Percentiles rank a stretch among this genome's conserved stretches.
phyloP scores from a whole-genome alignment of 345 rosid species.

The Moricandia arvensis region DNA sequence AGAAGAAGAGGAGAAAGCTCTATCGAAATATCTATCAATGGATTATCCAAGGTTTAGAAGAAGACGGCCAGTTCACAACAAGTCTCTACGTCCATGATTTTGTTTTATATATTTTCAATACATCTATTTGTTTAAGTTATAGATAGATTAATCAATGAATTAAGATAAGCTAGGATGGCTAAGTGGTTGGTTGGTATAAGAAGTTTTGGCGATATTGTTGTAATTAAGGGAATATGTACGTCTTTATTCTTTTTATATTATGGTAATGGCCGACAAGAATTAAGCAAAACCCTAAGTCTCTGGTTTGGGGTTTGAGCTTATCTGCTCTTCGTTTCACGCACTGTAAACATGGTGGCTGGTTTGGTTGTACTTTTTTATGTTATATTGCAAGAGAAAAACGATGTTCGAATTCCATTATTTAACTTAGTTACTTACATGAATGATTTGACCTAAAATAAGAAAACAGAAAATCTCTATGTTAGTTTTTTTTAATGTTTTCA shows the following conservation, averaged over 20 bases:
- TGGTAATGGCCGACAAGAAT: slow-evolving; percentile 37
- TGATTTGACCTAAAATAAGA: background rate
- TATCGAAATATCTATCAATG: slow-evolving; percentile 57
- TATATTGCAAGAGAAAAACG: background rate
- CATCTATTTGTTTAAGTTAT: background rate
- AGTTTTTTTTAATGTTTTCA: too few species aligned
- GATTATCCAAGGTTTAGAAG: slow-evolving; percentile 65
- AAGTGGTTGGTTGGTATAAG: slow-evolving; percentile 25
- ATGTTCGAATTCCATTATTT: background rate
- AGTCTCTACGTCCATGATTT: slow-evolving; percentile 56
- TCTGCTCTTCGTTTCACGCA: slow-evolving; percentile 35
- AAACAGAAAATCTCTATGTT: too few species aligned
- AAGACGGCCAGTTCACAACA: slow-evolving; percentile 81
- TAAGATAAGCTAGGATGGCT: slow-evolving; percentile 12
- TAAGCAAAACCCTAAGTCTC: slow-evolving; percentile 34
- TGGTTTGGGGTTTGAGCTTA: slow-evolving; percentile 36
- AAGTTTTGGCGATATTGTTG: slow-evolving; percentile 36
- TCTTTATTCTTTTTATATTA: slow-evolving; percentile 11
- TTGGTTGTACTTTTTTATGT: background rate
- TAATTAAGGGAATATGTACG: slow-evolving; percentile 37
- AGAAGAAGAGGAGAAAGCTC: slow-evolving; percentile 42
- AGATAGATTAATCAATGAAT: slow-evolving; percentile 10
- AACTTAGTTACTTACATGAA: background rate
- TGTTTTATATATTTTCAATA: background rate
- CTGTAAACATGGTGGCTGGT: slow-evolving; percentile 33